Evolutionary conservation across 1,284 basidiomycete species (phyloP), one percentile per base, ranked within the genome.

Genomic region (Ustilago loliicola): DNA sequence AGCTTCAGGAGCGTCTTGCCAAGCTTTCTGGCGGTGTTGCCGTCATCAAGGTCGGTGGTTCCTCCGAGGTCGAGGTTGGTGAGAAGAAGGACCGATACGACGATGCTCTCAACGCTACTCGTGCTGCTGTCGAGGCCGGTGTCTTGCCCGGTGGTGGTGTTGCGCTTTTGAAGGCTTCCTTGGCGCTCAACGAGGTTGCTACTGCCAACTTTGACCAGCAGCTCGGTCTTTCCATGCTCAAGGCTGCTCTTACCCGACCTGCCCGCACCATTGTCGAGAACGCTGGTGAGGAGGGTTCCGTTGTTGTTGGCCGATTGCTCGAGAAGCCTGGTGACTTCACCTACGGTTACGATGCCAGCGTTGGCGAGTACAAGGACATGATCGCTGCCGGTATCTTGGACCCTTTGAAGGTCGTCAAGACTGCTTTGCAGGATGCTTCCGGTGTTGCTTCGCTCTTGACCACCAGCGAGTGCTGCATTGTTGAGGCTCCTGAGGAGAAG

Each of bases 61-160:
- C 92, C 56, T 92, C 91, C 72, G 96, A 98, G 88, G 96, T 98
- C 67, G 96, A 98, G 89, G 96, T 98, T 77, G 91, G 96, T 19
- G 96, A 99, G 91, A 98, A 98, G 93, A 98, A 98, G 91, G 96
- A 98, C 88, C 91, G 96, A 60, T 98, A 97, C 87, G 96, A 99
- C 85, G 96, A 99, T 87, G 96, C 96, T 7, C 90, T 98, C 68
- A 97, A 97, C 87, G 95, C 95, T 21, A 98, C 96, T 6, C 93
- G 96, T 66, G 96, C 96, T 48, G 96, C 96, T 57, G 96, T 99
- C 58, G 96, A 98, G 89, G 95, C 98, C 88, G 96, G 96, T 86
- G 97, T 98, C 83, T 92, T 98, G 48, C 82, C 82, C 65, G 96
- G 96, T 73, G 95, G 96, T 87, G 95, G 95, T 88, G 92, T 94